Conservation (phyloP, 495 filamentous ascomycete genomes). For the Aeminium ludgeri region DNA sequence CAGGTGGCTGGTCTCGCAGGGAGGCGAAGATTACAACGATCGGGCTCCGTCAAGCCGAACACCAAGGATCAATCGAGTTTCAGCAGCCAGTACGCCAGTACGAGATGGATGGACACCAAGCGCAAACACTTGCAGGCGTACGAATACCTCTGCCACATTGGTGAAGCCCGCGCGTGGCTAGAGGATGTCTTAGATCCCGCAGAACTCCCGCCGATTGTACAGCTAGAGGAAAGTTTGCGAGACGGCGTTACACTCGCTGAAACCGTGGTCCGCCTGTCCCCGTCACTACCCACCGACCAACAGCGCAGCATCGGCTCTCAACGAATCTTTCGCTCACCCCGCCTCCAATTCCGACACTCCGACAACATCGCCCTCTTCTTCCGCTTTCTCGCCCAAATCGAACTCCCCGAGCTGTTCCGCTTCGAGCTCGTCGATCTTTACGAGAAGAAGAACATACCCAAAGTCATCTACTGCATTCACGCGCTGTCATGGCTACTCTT, state of each 20-base stretch:
- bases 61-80: slow-evolving; percentile 7
- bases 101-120: slow-evolving; percentile 98
- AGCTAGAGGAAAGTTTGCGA: slow-evolving; percentile 81
- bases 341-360: slow-evolving; percentile 85
- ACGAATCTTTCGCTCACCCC: slow-evolving; percentile 69
- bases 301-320: slow-evolving; percentile 10
- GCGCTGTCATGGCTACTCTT: slow-evolving; percentile 90
- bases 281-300: slow-evolving; percentile 39
- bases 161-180: slow-evolving; percentile 98
- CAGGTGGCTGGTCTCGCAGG: slow-evolving; percentile 81
- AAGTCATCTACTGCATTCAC: slow-evolving; percentile 97
- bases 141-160: slow-evolving; percentile 97
- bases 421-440: slow-evolving; percentile 97
- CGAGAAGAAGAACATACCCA: slow-evolving; percentile 99
- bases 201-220: slow-evolving; percentile 84
- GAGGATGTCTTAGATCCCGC: slow-evolving; percentile 73
- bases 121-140: slow-evolving; percentile 93
- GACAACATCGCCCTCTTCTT: slow-evolving; percentile 96
- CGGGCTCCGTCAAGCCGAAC: slow-evolving; percentile 16
- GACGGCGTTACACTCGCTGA: slow-evolving; percentile 93
- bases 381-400: slow-evolving; percentile 77
- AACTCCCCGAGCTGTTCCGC: slow-evolving; percentile 91
- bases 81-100: slow-evolving; percentile 27
- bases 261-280: slow-evolving; percentile 79
- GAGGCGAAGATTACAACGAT: slow-evolving; percentile 62